phyloP scores from a whole-genome alignment of 23 red algal genomes.

The Chondrus crispus region DNA sequence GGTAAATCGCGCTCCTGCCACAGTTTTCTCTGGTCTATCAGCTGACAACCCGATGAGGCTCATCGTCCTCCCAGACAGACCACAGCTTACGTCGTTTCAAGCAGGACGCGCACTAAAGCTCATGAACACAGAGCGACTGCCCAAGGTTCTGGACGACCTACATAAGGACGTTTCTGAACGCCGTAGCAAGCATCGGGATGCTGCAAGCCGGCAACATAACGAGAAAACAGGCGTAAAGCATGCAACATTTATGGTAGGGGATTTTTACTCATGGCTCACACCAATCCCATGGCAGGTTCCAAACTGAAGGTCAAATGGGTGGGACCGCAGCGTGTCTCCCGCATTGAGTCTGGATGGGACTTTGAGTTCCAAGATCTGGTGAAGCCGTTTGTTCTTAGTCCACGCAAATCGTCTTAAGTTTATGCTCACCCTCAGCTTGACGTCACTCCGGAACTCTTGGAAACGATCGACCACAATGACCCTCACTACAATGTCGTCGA shows the following conservation, averaged over 20 bases:
- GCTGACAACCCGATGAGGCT: no score
- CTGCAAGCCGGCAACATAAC: background rate
- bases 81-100: no score
- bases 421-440: background rate
- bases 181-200: background rate
- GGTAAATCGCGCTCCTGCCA: no score
- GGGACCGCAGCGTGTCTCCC: background rate
- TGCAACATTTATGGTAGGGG: background rate
- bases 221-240: background rate
- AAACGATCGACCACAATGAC: background rate
- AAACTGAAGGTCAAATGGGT: background rate
- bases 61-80: no score
- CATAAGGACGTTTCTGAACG: background rate
- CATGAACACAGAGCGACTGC: no score
- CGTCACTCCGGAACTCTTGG: background rate
- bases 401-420: constrained; percentile 12
- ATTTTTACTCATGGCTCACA: background rate
- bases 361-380: background rate
- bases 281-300: background rate
- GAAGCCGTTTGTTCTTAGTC: background rate
- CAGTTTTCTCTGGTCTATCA: no score
- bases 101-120: no score
- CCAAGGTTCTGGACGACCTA: background rate
- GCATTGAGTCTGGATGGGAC: background rate
- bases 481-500: background rate